Conservation (phyloP, 2,329 filamentous ascomycete species). For the Dryadomyces quercivorus region DNA sequence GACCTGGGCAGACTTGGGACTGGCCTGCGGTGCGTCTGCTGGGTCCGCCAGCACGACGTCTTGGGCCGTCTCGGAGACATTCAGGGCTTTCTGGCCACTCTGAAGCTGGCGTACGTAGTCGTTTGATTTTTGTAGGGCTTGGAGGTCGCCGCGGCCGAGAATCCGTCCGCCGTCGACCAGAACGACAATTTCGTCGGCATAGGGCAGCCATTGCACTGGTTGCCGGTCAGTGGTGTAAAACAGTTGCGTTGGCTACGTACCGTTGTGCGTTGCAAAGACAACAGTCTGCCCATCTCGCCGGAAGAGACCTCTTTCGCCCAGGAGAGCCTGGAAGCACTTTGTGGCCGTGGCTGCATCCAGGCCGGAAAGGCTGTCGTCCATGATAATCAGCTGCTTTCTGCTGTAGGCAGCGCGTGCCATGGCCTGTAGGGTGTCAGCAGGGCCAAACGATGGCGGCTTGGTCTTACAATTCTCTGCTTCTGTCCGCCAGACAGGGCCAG, state of each 20-base stretch:
- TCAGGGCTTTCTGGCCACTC: neutral
- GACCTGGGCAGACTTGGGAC: neutral
- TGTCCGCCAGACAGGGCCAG: slow-evolving; percentile 18
- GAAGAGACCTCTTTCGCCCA: slow-evolving; percentile 29
- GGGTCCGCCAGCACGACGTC: neutral
- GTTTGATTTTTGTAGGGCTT: neutral
- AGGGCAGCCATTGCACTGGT: neutral
- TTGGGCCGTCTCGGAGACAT: too few relatives aligned
- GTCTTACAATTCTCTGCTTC: slow-evolving; percentile 9
- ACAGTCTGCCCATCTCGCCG: slow-evolving; percentile 24
- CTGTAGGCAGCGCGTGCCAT: slow-evolving; percentile 34
- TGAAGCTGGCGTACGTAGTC: slow-evolving; percentile 12
- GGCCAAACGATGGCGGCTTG: neutral
- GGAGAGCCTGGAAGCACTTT: slow-evolving; percentile 27
- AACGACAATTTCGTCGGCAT: neutral
- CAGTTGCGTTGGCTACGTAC: neutral
- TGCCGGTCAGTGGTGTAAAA: neutral
- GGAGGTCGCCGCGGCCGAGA: slow-evolving; percentile 1
- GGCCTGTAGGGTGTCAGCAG: slow-evolving; percentile 16
- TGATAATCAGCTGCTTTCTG: slow-evolving; percentile 23
- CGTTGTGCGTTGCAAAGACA: slow-evolving; percentile 29
- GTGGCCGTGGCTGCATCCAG: slow-evolving; percentile 31
- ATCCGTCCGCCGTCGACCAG: neutral
- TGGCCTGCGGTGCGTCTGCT: neutral
- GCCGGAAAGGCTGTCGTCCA: slow-evolving; percentile 35